Conservation (phyloP, 2,329 filamentous ascomycete species). For the Graphilbum fragrans region DNA sequence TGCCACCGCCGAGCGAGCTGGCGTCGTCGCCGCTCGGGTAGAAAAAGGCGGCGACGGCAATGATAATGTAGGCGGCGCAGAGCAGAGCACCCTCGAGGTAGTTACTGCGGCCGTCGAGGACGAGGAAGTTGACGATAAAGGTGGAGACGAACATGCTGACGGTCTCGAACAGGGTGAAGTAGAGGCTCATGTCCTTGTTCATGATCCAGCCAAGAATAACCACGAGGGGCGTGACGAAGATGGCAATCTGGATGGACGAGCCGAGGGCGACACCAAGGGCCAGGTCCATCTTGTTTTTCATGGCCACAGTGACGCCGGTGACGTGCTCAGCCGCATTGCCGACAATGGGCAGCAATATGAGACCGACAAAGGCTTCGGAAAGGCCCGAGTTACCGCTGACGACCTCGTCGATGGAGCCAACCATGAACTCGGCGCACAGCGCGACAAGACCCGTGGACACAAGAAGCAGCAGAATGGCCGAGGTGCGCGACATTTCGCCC, state of each 20-base stretch:
- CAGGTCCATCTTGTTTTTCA: constrained; percentile 49
- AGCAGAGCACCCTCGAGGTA: constrained; percentile 34
- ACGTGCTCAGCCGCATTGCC: constrained; percentile 52
- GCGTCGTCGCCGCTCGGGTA: constrained; percentile 12
- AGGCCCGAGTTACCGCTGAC: constrained; percentile 30
- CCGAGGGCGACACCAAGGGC: constrained; percentile 50
- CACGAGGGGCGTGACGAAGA: constrained; percentile 48
- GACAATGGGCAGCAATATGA: constrained; percentile 49
- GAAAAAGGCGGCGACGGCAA: constrained; percentile 15
- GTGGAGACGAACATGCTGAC: constrained; percentile 59
- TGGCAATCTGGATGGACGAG: constrained; percentile 47
- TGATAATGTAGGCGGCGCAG: constrained; percentile 17
- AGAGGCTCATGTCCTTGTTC: constrained; percentile 45
- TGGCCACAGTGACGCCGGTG: constrained; percentile 47
- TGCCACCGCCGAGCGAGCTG: constrained; percentile 12
- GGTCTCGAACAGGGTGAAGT: constrained; percentile 66
- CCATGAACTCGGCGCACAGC: constrained; percentile 49
- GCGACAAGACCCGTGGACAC: constrained; percentile 43
- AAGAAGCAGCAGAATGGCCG: constrained; percentile 38
- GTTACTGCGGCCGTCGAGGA: constrained; percentile 59
- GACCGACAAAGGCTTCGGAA: constrained; percentile 45
- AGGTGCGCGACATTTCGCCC: constrained; percentile 24
- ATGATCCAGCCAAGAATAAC: constrained; percentile 49
- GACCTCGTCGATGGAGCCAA: constrained; percentile 44
- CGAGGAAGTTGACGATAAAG: constrained; percentile 63